Evolutionary conservation across 768 basidiomycete species (phyloP).

Genomic region (Russula virescens): DNA sequence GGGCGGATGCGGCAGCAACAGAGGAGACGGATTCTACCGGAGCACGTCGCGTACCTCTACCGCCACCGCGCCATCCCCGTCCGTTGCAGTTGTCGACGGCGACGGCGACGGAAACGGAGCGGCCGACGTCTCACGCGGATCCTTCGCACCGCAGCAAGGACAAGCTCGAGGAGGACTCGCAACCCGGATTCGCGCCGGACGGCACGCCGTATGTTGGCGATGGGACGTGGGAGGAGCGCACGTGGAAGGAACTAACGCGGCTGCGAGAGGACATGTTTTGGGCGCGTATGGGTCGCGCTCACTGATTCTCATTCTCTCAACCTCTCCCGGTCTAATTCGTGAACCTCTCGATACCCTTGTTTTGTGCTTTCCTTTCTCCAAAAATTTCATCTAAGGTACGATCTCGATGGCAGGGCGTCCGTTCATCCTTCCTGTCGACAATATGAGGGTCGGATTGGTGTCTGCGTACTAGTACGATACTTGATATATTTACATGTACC

Average conservation of each 20-base stretch:
- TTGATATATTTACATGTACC: not conserved
- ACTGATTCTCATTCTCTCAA: not conserved
- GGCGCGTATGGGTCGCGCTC: slow-evolving; percentile 63
- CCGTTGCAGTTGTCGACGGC: not conserved
- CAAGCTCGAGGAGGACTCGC: not conserved
- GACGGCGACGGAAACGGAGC: not conserved
- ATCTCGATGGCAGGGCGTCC: slow-evolving; percentile 4
- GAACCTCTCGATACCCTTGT: not conserved
- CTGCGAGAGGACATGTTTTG: slow-evolving; percentile 83
- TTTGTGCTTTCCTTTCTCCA: not conserved
- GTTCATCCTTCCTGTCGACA: too few relatives aligned
- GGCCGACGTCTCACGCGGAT: not conserved
- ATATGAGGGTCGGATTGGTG: not conserved
- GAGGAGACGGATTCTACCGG: not conserved
- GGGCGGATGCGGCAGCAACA: not conserved
- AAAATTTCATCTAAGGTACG: slow-evolving; percentile 8
- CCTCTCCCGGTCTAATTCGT: not conserved
- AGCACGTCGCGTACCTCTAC: not conserved
- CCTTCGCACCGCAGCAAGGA: not conserved
- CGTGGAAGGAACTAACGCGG: slow-evolving; percentile 72
- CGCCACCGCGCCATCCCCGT: slow-evolving; percentile 19
- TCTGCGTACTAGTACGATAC: not conserved
- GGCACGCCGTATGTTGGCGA: slow-evolving; percentile 52
- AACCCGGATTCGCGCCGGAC: slow-evolving; percentile 28
- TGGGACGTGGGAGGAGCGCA: slow-evolving; percentile 77